phyloP scores from a whole-genome alignment of 148 eudicot genomes.

The Beta vulgaris region DNA sequence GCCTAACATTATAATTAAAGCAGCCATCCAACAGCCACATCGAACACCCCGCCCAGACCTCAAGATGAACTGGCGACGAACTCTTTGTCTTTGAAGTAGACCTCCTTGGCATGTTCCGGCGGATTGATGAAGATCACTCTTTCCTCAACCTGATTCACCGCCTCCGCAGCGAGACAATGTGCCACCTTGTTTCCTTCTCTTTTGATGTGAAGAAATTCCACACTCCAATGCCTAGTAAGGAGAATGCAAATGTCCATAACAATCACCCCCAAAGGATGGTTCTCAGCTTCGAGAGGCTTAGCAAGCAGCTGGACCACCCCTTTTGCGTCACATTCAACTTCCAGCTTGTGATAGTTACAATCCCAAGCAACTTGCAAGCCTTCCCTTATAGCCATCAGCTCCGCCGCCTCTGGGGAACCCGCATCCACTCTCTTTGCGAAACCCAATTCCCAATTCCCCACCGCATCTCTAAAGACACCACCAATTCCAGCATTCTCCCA shows the following conservation, averaged over 20 bases:
- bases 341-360: not conserved
- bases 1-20: too few species aligned
- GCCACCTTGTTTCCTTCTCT: not conserved
- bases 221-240: not conserved
- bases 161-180: not conserved
- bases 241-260: not conserved
- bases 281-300: not conserved
- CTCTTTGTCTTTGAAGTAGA: too few species aligned
- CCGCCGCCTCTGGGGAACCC: not conserved
- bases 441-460: not conserved
- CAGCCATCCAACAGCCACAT: too few species aligned
- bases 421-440: not conserved
- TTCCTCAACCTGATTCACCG: too few species aligned
- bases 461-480: not conserved
- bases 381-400: not conserved
- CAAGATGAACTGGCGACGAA: too few species aligned
- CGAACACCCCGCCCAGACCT: too few species aligned
- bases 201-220: not conserved
- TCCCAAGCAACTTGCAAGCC: too few species aligned
- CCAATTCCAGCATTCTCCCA: not conserved
- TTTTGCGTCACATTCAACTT: not conserved
- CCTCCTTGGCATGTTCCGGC: too few species aligned
- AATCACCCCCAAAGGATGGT: not conserved
- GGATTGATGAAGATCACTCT: too few species aligned
- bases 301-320: not conserved